These are phyloP conservation scores for Styphnolobium japonicum DNA, from an alignment of 306 rosid species.

Conservation along the genomic window DNA sequence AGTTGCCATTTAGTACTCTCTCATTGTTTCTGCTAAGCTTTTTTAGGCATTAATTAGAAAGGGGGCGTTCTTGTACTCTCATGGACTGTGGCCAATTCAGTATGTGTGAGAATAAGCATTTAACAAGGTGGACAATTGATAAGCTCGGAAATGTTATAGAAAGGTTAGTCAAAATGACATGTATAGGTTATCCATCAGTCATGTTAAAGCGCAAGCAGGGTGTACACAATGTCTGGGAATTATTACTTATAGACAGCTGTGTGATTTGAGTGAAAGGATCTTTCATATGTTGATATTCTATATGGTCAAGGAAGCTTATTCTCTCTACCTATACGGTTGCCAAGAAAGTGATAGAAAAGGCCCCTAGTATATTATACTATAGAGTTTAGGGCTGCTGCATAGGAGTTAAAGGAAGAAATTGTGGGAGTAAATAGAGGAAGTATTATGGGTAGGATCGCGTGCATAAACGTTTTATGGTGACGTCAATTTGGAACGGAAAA, in stretches of 20 bases:
- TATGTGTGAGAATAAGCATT: not conserved
- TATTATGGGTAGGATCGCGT: not conserved
- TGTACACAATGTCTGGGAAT: not conserved
- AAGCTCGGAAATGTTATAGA: slow-evolving; percentile 2
- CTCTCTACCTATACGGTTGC: not conserved
- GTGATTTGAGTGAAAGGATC: not conserved
- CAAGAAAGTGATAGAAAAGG: not conserved
- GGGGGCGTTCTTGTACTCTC: not conserved
- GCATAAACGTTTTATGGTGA: not conserved
- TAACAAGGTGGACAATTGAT: not conserved
- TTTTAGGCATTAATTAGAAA: not conserved
- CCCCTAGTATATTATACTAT: not conserved
- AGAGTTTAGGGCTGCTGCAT: not conserved
- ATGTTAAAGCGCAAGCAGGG: not conserved
- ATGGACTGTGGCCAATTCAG: not conserved
- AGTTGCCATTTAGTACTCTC: not conserved
- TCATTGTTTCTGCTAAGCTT: not conserved
- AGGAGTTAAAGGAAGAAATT: not conserved
- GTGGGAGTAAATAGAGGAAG: not conserved
- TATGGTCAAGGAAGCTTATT: not conserved
- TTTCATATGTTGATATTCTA: not conserved
- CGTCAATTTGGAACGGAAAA: not conserved
- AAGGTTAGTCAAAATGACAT: slow-evolving; percentile 2
- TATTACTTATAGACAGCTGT: not conserved
- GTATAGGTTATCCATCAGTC: slow-evolving; percentile 8